These are phyloP conservation scores for Saturnispora ahearnii DNA, from an alignment of 805 yeast species.

Conservation along the genomic window DNA sequence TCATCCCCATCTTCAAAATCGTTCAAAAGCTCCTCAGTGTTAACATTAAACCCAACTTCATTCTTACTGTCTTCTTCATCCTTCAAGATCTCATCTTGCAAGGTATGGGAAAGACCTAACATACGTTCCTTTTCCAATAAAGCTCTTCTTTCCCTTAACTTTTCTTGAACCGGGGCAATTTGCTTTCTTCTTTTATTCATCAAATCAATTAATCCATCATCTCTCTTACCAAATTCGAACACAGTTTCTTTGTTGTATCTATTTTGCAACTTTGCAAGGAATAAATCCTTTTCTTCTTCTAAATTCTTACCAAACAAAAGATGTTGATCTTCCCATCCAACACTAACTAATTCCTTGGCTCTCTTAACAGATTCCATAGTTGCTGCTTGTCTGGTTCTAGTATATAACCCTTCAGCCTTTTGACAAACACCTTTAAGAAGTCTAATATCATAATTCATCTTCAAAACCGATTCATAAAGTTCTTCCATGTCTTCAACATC, in stretches of 20 bases:
- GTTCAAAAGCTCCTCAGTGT: slow-evolving; percentile 39
- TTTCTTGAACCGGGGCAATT: slow-evolving; percentile 67
- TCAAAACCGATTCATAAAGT: slow-evolving; percentile 50
- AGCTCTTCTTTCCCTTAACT: slow-evolving; percentile 62
- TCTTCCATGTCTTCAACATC: slow-evolving; percentile 68
- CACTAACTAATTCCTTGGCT: slow-evolving; percentile 62
- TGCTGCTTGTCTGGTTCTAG: slow-evolving; percentile 79
- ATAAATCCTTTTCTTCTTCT: slow-evolving; percentile 63
- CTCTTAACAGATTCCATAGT: slow-evolving; percentile 80
- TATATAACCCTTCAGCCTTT: slow-evolving; percentile 83
- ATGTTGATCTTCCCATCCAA: slow-evolving; percentile 89
- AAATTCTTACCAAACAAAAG: slow-evolving; percentile 66
- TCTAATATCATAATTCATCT: slow-evolving; percentile 58
- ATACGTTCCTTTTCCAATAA: slow-evolving; percentile 62
- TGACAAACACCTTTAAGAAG: slow-evolving; percentile 60
- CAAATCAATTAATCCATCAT: slow-evolving; percentile 63
- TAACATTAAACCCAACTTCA: slow-evolving; percentile 31
- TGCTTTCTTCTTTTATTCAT: slow-evolving; percentile 84
- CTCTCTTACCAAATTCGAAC: slow-evolving; percentile 73
- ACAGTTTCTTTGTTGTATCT: slow-evolving; percentile 81
- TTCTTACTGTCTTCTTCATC: slow-evolving; percentile 29
- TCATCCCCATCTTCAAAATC: slow-evolving; percentile 48
- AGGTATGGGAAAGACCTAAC: slow-evolving; percentile 63
- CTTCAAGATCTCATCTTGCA: slow-evolving; percentile 65
- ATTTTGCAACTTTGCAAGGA: slow-evolving; percentile 63